These are phyloP conservation scores for Emergomyces pasteurianus DNA, from an alignment of 2,329 filamentous ascomycete species.

Conservation along the genomic window DNA sequence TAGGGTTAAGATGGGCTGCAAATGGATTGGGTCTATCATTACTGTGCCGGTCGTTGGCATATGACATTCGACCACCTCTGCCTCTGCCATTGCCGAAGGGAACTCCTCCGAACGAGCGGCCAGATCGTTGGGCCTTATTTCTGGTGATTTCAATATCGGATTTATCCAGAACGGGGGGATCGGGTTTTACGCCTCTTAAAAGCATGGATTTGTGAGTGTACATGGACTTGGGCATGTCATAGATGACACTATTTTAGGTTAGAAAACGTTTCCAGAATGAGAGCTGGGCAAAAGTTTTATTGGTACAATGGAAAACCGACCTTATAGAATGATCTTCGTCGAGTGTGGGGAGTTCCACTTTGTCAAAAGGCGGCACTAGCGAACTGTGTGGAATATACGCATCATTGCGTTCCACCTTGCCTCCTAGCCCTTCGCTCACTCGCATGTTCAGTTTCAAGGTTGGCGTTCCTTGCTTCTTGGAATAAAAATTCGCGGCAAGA, in stretches of 20 bases:
- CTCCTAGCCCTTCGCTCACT: slow-evolving; percentile 65
- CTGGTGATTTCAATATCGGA: slow-evolving; percentile 64
- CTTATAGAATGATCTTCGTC: slow-evolving; percentile 79
- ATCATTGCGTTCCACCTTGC: slow-evolving; percentile 69
- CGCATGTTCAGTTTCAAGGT: slow-evolving; percentile 63
- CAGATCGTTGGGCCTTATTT: slow-evolving; percentile 50
- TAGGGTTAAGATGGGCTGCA: slow-evolving; percentile 36
- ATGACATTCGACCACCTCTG: slow-evolving; percentile 42
- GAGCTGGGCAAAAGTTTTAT: neutral
- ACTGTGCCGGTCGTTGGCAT: slow-evolving; percentile 26
- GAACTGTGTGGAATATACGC: slow-evolving; percentile 74
- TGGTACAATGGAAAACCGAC: slow-evolving; percentile 38
- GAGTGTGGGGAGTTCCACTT: slow-evolving; percentile 59
- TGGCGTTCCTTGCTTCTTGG: slow-evolving; percentile 62
- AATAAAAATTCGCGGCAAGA: slow-evolving; percentile 75
- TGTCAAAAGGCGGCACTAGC: slow-evolving; percentile 64
- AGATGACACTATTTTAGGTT: slow-evolving; percentile 55
- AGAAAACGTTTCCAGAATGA: slow-evolving; percentile 10
- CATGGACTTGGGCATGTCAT: slow-evolving; percentile 62
- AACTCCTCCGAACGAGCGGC: slow-evolving; percentile 60
- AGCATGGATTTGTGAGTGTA: slow-evolving; percentile 89
- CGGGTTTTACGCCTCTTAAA: slow-evolving; percentile 66
- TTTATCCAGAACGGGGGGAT: slow-evolving; percentile 58
- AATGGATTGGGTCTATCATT: slow-evolving; percentile 33
- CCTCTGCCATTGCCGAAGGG: slow-evolving; percentile 41